Percentiles rank a stretch among this genome's conserved stretches.
Conservation (phyloP, 257 asterid genomes). For the Nemophila menziesii region DNA sequence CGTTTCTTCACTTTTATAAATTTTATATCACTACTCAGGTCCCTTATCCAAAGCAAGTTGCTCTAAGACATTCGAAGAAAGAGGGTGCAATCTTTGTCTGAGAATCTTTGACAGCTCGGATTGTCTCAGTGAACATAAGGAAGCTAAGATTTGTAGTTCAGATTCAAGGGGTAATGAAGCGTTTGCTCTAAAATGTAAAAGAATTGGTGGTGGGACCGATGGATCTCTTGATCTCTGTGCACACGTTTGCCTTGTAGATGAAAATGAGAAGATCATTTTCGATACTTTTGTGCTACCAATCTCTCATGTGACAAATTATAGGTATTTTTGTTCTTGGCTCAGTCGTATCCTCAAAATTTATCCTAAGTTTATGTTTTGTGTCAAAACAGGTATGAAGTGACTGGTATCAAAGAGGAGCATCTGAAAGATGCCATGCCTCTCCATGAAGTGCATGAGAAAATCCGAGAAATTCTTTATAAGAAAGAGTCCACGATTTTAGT, state of each 20-base stretch:
- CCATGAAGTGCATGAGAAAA: slow-evolving; percentile 34
- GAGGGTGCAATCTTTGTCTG: slow-evolving; percentile 42
- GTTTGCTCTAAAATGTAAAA: slow-evolving; percentile 42
- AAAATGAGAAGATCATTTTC: slow-evolving; percentile 32
- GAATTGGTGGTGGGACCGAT: slow-evolving; percentile 54
- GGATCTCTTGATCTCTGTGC: slow-evolving; percentile 46
- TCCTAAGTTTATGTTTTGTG: no score
- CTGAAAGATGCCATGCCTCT: slow-evolving; percentile 42
- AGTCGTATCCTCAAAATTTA: slow-evolving; percentile 6
- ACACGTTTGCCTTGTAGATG: slow-evolving; percentile 41
- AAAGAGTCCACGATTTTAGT: slow-evolving; percentile 44
- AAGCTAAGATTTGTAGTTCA: slow-evolving; percentile 19
- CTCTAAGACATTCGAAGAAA: slow-evolving; percentile 26
- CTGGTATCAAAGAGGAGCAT: slow-evolving; percentile 41
- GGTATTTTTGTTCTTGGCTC: slow-evolving; percentile 18
- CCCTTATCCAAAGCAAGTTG: slow-evolving; percentile 33
- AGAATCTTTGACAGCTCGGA: slow-evolving; percentile 20
- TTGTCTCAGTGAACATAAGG: slow-evolving; percentile 26
- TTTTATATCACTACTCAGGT: slow-evolving; percentile 25
- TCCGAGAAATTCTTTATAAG: slow-evolving; percentile 31
- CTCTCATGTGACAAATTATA: slow-evolving; percentile 34
- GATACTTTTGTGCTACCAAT: slow-evolving; percentile 37
- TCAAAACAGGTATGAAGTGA: slow-evolving; percentile 32
- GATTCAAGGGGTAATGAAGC: slow-evolving; percentile 20
- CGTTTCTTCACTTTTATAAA: slow-evolving; percentile 10